Percentiles rank a stretch among this genome's conserved stretches.
These are phyloP conservation scores for Dactylorhiza incarnata DNA, from an alignment of 106 monocot genomes.

Conservation along the genomic window DNA sequence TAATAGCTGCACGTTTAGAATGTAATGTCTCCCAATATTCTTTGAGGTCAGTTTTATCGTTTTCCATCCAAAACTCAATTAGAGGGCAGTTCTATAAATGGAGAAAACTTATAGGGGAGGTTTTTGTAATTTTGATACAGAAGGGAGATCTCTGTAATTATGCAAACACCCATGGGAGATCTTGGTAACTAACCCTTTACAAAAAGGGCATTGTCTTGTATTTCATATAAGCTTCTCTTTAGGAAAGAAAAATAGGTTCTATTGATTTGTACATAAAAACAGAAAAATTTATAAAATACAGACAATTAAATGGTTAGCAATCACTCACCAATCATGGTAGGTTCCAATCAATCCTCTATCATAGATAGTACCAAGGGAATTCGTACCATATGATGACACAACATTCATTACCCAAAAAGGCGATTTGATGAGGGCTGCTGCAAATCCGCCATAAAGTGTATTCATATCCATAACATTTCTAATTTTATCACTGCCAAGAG, in stretches of 20 bases:
- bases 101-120: too few species aligned
- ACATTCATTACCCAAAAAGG: conserved; percentile 88
- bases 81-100: too few species aligned
- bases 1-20: background rate
- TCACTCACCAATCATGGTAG: conserved; percentile 74
- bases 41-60: background rate
- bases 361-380: conserved; percentile 60
- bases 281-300: background rate
- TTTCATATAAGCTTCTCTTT: background rate
- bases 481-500: conserved; percentile 55
- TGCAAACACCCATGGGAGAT: too few species aligned
- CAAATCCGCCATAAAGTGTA: conserved; percentile 75
- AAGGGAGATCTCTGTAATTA: too few species aligned
- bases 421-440: conserved; percentile 39
- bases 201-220: too few species aligned
- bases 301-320: background rate
- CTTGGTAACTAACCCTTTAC: too few species aligned
- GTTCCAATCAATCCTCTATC: conserved; percentile 78
- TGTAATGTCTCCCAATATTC: background rate
- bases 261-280: background rate
- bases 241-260: background rate
- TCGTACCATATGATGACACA: conserved; percentile 66
- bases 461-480: conserved; percentile 86
- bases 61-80: background rate
- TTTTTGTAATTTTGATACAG: too few species aligned